Evolutionary conservation across 495 filamentous ascomycete species (phyloP).

Genomic region (Penicillium bialowiezense): DNA sequence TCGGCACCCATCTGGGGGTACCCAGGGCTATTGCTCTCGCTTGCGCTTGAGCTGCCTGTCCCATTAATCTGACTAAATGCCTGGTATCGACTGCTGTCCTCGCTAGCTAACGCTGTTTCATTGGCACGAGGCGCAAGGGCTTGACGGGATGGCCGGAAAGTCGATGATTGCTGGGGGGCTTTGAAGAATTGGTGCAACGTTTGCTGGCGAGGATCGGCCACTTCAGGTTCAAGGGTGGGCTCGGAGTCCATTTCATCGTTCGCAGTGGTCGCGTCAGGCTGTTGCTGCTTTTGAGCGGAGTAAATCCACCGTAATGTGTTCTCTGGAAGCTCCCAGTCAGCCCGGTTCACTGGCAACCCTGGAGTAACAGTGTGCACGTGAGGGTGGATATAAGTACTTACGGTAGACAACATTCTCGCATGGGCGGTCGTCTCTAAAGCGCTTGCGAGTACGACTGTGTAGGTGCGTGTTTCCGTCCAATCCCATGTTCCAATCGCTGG

Average conservation of each 20-base stretch:
- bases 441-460: constrained; percentile 50
- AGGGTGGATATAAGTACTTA: constrained; percentile 17
- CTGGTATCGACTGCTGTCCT: constrained; percentile 17
- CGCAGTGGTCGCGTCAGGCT: constrained; percentile 11
- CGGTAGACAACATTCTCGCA: constrained; percentile 46
- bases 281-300: constrained; percentile 37
- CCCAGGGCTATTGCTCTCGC: constrained; percentile 24
- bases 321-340: constrained; percentile 27
- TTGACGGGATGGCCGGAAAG: constrained; percentile 26
- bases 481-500: constrained; percentile 21
- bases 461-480: constrained; percentile 39
- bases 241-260: constrained; percentile 29
- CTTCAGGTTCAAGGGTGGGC: constrained; percentile 21
- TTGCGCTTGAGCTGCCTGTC: constrained; percentile 15
- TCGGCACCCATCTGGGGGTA: constrained; percentile 16
- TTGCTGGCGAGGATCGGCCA: constrained; percentile 44
- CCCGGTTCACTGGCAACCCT: neutral
- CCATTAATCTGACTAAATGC: constrained; percentile 18
- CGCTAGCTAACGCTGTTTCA: constrained; percentile 15
- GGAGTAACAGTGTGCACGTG: neutral
- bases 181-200: constrained; percentile 44
- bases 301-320: constrained; percentile 49
- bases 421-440: constrained; percentile 49
- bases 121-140: constrained; percentile 27
- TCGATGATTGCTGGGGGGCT: constrained; percentile 18